Conservation (phyloP, 148 eudicot genomes). For the Bassia scoparia region DNA sequence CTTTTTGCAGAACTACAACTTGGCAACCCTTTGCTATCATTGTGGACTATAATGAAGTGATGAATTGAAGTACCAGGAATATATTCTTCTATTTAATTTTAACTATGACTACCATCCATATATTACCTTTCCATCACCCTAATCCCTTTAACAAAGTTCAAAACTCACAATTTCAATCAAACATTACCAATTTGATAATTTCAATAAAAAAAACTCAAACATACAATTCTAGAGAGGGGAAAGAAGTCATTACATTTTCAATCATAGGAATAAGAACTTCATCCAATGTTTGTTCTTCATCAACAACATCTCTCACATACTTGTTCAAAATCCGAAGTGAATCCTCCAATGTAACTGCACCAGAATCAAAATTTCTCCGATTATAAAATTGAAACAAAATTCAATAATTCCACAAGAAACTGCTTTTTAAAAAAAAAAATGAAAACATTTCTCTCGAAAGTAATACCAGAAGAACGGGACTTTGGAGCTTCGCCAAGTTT, state of each 20-base stretch:
- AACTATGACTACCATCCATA: not conserved
- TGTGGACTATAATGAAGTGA: not conserved
- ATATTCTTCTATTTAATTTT: not conserved
- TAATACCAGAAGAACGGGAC: slow-evolving; percentile 30
- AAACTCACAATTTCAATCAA: not conserved
- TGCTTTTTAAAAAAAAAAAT: not conserved
- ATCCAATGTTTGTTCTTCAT: slow-evolving; percentile 47
- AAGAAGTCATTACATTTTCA: slow-evolving; percentile 48
- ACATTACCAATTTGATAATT: not conserved
- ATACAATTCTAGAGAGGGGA: not conserved
- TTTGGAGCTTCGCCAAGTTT: slow-evolving; percentile 40
- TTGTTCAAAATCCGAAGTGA: slow-evolving; percentile 57
- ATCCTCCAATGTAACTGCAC: slow-evolving; percentile 60
- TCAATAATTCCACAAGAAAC: not conserved
- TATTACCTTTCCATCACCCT: not conserved
- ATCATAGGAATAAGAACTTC: slow-evolving; percentile 65
- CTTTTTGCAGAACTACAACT: too few species aligned
- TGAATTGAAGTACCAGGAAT: not conserved
- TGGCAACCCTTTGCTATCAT: not conserved
- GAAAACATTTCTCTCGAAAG: not conserved
- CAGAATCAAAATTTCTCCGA: not conserved
- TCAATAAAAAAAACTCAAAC: not conserved
- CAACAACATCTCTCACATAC: slow-evolving; percentile 53
- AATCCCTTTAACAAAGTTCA: not conserved
- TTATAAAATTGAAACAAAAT: not conserved